phyloP scores from a whole-genome alignment of 2,329 filamentous ascomycete species.

The Epichloe sibirici region DNA sequence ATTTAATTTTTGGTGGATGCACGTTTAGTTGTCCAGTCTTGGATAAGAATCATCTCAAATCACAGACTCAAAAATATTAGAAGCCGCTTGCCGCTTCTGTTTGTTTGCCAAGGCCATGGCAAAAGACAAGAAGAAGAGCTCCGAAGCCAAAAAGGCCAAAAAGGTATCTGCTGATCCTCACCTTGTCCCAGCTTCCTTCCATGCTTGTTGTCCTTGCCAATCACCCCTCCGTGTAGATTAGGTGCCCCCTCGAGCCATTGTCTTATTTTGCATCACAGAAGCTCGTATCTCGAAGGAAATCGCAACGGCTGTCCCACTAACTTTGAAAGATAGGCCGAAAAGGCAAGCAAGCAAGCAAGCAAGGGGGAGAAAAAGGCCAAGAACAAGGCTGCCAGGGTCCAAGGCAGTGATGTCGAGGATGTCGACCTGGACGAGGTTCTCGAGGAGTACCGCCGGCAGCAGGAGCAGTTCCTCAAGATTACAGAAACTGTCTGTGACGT shows the following conservation, averaged over 20 bases:
- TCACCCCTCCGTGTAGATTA: slow-evolving; percentile 4
- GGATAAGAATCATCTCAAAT: too few relatives aligned
- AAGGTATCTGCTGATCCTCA: slow-evolving; percentile 20
- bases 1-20: too few relatives aligned
- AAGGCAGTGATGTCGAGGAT: slow-evolving; percentile 83
- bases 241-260: not conserved
- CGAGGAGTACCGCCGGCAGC: slow-evolving; percentile 82
- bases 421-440: slow-evolving; percentile 88
- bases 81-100: too few relatives aligned
- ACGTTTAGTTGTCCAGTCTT: too few relatives aligned
- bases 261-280: not conserved
- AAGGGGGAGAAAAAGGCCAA: slow-evolving; percentile 83
- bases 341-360: slow-evolving; percentile 70
- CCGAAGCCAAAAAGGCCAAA: slow-evolving; percentile 38
- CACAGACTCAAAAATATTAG: too few relatives aligned
- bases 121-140: slow-evolving; percentile 40
- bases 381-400: slow-evolving; percentile 52
- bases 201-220: not conserved
- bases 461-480: slow-evolving; percentile 88
- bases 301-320: not conserved
- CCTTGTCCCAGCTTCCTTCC: slow-evolving; percentile 1
- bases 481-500: slow-evolving; percentile 63
- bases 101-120: slow-evolving; percentile 23
- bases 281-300: not conserved
- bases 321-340: slow-evolving; percentile 34